These are phyloP conservation scores for Phytophthora aleatoria DNA, from an alignment of 352 stramenopile species.

Conservation along the genomic window DNA sequence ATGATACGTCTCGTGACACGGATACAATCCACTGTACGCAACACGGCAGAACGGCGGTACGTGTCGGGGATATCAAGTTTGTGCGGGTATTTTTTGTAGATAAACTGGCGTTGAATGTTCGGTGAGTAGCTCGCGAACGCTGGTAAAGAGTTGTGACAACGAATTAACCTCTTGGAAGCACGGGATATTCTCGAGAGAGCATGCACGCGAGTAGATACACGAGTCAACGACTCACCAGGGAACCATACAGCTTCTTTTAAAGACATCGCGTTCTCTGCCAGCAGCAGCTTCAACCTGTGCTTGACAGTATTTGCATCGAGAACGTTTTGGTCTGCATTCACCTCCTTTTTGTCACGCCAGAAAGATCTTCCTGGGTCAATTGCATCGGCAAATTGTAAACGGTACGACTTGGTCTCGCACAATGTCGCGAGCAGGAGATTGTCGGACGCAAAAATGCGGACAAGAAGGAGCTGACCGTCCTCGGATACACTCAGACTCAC, in stretches of 20 bases:
- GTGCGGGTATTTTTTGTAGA: conserved; percentile 69
- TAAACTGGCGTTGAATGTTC: conserved; percentile 55
- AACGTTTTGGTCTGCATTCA: conserved; percentile 50
- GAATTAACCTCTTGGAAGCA: conserved; percentile 22
- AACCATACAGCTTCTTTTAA: conserved; percentile 52
- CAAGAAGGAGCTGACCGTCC: conserved; percentile 49
- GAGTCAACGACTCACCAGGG: conserved; percentile 40
- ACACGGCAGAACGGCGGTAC: conserved; percentile 50
- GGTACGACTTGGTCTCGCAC: conserved; percentile 52
- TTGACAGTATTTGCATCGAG: conserved; percentile 53
- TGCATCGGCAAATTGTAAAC: conserved; percentile 58
- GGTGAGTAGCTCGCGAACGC: conserved; percentile 52
- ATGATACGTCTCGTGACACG: conserved; percentile 52
- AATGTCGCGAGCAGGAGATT: conserved; percentile 67
- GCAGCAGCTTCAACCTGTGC: conserved; percentile 59
- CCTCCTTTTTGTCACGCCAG: conserved; percentile 50
- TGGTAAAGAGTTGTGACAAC: conserved; percentile 30
- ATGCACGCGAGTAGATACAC: conserved; percentile 57
- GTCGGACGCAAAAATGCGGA: conserved; percentile 62
- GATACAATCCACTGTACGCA: conserved; percentile 68
- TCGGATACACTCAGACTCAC: conserved; percentile 59
- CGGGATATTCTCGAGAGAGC: conserved; percentile 47
- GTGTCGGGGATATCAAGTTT: conserved; percentile 49
- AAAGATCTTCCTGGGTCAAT: conserved; percentile 60
- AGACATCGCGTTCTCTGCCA: conserved; percentile 34